phyloP scores from a whole-genome alignment of 768 basidiomycete genomes.

The Boletellus sp. region DNA sequence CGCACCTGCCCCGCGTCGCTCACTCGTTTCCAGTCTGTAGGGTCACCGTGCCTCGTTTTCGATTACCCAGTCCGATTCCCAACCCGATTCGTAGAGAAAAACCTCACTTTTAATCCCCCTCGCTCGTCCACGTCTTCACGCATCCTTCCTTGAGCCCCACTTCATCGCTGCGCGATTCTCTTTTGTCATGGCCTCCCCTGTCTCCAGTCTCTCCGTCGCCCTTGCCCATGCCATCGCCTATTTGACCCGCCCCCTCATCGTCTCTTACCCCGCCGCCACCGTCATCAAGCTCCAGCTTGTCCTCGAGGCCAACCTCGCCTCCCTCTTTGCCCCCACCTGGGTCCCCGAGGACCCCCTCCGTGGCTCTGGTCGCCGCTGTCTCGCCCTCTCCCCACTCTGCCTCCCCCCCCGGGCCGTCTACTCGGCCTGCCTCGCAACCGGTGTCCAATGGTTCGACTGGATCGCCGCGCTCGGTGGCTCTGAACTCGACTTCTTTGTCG shows the following conservation, averaged over 20 bases:
- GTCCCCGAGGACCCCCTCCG: slow-evolving; percentile 57
- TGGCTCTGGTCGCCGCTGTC: slow-evolving; percentile 70
- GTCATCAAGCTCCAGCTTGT: slow-evolving; percentile 66
- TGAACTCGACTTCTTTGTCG: slow-evolving; percentile 77
- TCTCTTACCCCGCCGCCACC: slow-evolving; percentile 54
- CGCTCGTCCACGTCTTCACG: slow-evolving; percentile 30
- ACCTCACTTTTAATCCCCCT: not conserved
- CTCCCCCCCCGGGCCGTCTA: slow-evolving; percentile 71
- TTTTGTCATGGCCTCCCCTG: slow-evolving; percentile 27
- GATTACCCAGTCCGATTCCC: slow-evolving; percentile 25
- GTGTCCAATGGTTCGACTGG: slow-evolving; percentile 82
- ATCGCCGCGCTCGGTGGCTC: slow-evolving; percentile 61
- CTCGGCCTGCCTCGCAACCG: slow-evolving; percentile 63
- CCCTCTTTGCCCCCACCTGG: slow-evolving; percentile 69
- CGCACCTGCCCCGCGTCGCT: slow-evolving; percentile 4
- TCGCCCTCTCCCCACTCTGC: slow-evolving; percentile 64
- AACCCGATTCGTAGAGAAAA: slow-evolving; percentile 18
- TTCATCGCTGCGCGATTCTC: slow-evolving; percentile 32
- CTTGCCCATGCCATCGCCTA: slow-evolving; percentile 73
- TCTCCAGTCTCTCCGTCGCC: slow-evolving; percentile 58
- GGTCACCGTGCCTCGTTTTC: slow-evolving; percentile 15
- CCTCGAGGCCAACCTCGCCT: slow-evolving; percentile 70
- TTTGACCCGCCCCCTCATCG: slow-evolving; percentile 63
- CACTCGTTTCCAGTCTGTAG: slow-evolving; percentile 25
- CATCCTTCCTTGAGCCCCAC: slow-evolving; percentile 15